Evolutionary conservation across 2,329 filamentous ascomycete genomes (phyloP), one percentile per base, ranked within the genome.

Genomic region (Pleurostoma richardsiae): DNA sequence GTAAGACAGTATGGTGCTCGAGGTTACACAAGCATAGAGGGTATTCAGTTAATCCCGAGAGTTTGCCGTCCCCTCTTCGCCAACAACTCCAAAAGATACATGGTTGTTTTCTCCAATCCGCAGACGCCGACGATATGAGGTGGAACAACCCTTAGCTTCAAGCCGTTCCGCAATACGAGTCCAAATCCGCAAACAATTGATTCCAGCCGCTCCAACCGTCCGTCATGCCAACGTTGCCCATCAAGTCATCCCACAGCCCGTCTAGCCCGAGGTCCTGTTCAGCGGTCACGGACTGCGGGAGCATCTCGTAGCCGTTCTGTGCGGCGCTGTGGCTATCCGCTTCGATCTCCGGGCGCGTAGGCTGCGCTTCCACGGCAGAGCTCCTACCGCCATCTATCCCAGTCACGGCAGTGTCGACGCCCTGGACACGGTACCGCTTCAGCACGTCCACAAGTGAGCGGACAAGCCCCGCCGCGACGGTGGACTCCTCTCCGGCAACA

Each of bases 101-200:
- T 19, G 19, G 19, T 19, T 19, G 19, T 19, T 19, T 19, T 19
- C 19, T 19, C 19, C 19, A 19, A 19, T 19, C 19, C 19, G 19
- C 19, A 19, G 19, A 19, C 19, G 19, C 19, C 19, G 19, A 19
- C 19, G 19, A 19, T 19, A 19, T 19, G 19, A 19, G 19, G 19
- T 19, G 19, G 19, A 19, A 19, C 19, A 19, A 19, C 19, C 19
- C 19, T 19, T 19, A 19, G 19, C 19, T 19, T 36, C 33, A 36
- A n/a, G 33, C n/a, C n/a, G 33, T n/a, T 8, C 8, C 33, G n/a
- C 33, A 36, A 3, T 44, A 39, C 10, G 39, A 44, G 41, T 45
- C 50, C 6, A 54, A 29, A 41, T 54, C 52, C 26, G 51, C 54
- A 51, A 54, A 52, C 41, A 59, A 41, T 28, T 52, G 49, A n/a